A percentile compares a stretch with the other conserved stretches of the same genome.
phyloP scores from a whole-genome alignment of 257 asterid species.

The Jacaranda mimosifolia region DNA sequence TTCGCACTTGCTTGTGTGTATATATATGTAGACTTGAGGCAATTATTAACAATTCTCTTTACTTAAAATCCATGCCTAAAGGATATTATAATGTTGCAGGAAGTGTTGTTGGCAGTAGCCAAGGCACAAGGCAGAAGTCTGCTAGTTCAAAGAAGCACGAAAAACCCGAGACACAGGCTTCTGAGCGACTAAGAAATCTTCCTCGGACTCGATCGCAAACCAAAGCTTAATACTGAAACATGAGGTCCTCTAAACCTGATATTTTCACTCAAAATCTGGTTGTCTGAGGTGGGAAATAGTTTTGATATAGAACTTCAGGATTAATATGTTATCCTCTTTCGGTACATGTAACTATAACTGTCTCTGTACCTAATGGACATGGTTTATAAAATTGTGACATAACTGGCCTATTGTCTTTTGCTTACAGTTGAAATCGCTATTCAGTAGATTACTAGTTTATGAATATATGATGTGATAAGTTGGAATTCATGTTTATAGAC shows the following conservation, averaged over 20 bases:
- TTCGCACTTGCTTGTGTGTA: not conserved
- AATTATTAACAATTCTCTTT: not conserved
- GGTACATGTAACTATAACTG: constrained; percentile 1
- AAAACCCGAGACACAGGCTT: constrained; percentile 40
- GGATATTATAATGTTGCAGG: constrained; percentile 38
- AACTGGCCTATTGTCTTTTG: constrained; percentile 16
- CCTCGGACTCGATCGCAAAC: constrained; percentile 39
- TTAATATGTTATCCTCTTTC: not conserved
- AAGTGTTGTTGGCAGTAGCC: constrained; percentile 26
- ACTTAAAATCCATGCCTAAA: not conserved
- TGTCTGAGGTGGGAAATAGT: not conserved
- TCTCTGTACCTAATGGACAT: constrained; percentile 10
- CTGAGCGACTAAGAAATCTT: constrained; percentile 48
- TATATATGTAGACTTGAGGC: not conserved
- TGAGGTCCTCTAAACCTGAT: not conserved
- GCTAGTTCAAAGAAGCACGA: constrained; percentile 37
- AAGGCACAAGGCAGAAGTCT: constrained; percentile 36
- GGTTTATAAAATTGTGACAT: constrained; percentile 13
- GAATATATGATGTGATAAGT: not conserved
- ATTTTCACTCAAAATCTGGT: constrained; percentile 22
- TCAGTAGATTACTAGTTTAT: not conserved
- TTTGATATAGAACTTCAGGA: not conserved
- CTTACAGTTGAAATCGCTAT: too few relatives aligned
- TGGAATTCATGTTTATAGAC: not conserved
- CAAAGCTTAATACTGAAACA: constrained; percentile 27